phyloP scores from a whole-genome alignment of 2,329 filamentous ascomycete genomes.

The Gyromitra esculenta region DNA sequence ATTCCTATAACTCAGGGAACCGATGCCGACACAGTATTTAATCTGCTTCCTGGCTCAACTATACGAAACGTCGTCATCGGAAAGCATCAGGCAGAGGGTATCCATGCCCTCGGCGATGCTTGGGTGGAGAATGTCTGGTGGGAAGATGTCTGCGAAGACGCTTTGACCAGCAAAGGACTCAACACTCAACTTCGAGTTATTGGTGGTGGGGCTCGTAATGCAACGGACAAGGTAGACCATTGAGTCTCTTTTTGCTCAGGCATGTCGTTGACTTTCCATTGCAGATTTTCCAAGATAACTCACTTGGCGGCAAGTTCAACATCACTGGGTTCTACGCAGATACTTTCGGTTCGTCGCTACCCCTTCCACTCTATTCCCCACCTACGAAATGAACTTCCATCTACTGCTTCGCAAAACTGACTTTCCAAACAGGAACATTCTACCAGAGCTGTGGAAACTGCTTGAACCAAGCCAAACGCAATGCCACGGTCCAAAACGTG shows the following conservation, averaged over 20 bases:
- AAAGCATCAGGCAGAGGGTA: conserved; percentile 47
- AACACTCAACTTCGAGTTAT: conserved; percentile 48
- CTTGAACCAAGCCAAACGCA: conserved; percentile 49
- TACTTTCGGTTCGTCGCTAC: conserved; percentile 35
- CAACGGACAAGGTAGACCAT: conserved; percentile 36
- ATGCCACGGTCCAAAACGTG: conserved; percentile 50
- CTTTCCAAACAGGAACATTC: conserved; percentile 14
- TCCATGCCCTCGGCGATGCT: conserved; percentile 56
- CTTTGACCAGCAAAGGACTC: conserved; percentile 49
- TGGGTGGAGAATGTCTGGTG: conserved; percentile 57
- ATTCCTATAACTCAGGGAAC: conserved; percentile 30
- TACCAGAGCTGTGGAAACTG: conserved; percentile 49
- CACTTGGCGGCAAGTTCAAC: conserved; percentile 49
- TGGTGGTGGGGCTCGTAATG: conserved; percentile 45
- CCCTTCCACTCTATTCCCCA: background rate
- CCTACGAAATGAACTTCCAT: too few relatives aligned
- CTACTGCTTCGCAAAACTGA: background rate
- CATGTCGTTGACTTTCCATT: background rate
- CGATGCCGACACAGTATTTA: conserved; percentile 56
- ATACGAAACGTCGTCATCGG: conserved; percentile 49
- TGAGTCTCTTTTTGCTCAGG: background rate
- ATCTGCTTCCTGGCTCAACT: conserved; percentile 42
- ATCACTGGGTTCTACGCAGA: conserved; percentile 51
- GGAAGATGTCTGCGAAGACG: conserved; percentile 56
- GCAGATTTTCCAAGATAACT: conserved; percentile 51